Base-by-base conservation (phyloP, 352 stramenopile genomes). In the Achlya hypogyna region DNA sequence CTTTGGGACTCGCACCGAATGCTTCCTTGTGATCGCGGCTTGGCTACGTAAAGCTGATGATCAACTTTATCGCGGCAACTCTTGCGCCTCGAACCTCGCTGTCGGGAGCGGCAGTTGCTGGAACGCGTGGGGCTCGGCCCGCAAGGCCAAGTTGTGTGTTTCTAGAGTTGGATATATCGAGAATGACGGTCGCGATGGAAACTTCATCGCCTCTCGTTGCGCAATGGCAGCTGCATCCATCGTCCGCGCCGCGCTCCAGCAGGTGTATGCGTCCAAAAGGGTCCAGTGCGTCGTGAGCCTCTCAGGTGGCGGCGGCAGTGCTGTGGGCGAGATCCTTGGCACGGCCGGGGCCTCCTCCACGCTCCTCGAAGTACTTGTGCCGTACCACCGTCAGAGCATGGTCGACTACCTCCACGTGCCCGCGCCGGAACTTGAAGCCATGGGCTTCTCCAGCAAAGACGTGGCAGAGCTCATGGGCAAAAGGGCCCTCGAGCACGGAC, bases 381-480 rank as follows among this genome's bases (percentile, higher is more conserved):
- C 60, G 6, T 67, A 67, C 23, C 51, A 67, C 23, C 60, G 51
- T 18, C 40, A 67, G 43, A 67, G 60, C 27, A 58, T 67, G 60
- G 27, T 58, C 4, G 42, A 67, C 23, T 67, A 43, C 42, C 43
- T 67, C 0, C 25, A 67, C 14, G 51, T 67, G 35, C 29, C 60
- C 9, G 10, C 40, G 18, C 1, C 60, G 22, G n/a, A 28, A 10
- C 38, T 32, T 8, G 51, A 58, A 16, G 18, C 58, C 16, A 3
- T 56, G 10, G 49, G 49, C 25, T 65, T 53, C 22, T 67, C 60
- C 9, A 67, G 60, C 34, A 31, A 67, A 67, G 29, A 56, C 14
- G 60, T 67, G 27, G 23, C 60, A 6, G 59, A 34, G 28, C 60
- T 67, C 38, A 67, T 67, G 60, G 60, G 38, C 43, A 67, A 67